A percentile compares a stretch with the other conserved stretches of the same genome.
Evolutionary conservation across 2,329 filamentous ascomycete genomes (phyloP).

Genomic region (Penicillium brevicompactum): DNA sequence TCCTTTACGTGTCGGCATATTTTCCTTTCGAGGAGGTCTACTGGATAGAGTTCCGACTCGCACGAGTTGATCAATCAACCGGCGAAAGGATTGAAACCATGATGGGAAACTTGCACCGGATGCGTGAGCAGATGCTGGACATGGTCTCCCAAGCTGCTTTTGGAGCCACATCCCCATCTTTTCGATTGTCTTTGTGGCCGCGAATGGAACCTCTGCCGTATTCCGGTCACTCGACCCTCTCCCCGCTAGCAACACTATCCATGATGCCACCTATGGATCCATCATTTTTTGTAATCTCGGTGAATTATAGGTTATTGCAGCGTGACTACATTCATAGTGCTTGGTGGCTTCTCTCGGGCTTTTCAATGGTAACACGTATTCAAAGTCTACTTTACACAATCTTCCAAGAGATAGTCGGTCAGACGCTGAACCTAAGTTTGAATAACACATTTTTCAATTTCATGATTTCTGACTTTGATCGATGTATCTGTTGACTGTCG

Average conservation of each 20-base stretch:
- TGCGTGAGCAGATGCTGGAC: not conserved
- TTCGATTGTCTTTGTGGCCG: not conserved
- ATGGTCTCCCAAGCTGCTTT: not conserved
- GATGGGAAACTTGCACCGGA: too few relatives aligned
- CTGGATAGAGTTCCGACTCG: too few relatives aligned
- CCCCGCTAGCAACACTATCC: constrained; percentile 1
- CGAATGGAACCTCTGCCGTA: not conserved
- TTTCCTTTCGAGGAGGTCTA: too few relatives aligned
- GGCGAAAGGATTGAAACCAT: too few relatives aligned
- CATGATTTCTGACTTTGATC: too few relatives aligned
- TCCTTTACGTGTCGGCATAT: too few relatives aligned
- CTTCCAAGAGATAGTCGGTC: not conserved
- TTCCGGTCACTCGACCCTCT: not conserved
- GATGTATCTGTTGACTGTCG: not conserved
- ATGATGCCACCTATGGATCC: not conserved
- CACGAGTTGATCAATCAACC: too few relatives aligned
- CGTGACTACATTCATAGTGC: not conserved
- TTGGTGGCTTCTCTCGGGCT: too few relatives aligned
- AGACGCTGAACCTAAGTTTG: not conserved
- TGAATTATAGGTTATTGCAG: not conserved
- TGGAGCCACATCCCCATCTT: not conserved
- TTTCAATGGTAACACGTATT: not conserved
- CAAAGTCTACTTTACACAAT: not conserved
- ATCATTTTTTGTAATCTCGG: not conserved
- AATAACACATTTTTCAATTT: not conserved